These are phyloP conservation scores for Xylaria cubensis DNA, from an alignment of 495 filamentous ascomycete species.

Conservation along the genomic window DNA sequence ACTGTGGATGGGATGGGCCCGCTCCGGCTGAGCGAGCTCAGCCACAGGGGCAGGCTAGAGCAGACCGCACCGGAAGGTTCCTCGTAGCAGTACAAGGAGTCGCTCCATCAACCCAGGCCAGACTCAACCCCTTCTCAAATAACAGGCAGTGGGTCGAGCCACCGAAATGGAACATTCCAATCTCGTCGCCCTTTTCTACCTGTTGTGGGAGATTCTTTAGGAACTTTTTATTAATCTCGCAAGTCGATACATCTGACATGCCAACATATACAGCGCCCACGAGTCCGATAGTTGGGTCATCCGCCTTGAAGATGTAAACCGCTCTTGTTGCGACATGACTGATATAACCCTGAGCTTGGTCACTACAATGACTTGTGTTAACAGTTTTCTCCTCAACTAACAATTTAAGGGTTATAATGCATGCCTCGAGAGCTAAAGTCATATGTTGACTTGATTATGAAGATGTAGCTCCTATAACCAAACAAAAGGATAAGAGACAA, in stretches of 20 bases:
- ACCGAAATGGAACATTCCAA: constrained; percentile 69
- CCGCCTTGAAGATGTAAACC: constrained; percentile 62
- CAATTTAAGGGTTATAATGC: constrained; percentile 12
- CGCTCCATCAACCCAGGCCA: constrained; percentile 21
- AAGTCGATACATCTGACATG: constrained; percentile 66
- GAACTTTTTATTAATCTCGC: constrained; percentile 58
- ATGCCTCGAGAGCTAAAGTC: constrained; percentile 15
- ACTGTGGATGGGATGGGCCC: too few relatives aligned
- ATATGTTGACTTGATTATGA: constrained; percentile 12
- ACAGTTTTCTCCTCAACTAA: constrained; percentile 12
- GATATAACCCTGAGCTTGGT: constrained; percentile 55
- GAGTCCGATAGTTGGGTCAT: constrained; percentile 59
- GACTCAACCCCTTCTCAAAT: constrained; percentile 41
- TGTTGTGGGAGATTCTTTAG: constrained; percentile 44
- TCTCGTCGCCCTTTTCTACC: constrained; percentile 62
- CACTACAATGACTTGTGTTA: constrained; percentile 14
- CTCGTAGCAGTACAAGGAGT: not conserved
- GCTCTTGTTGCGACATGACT: constrained; percentile 56
- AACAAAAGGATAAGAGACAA: constrained; percentile 15
- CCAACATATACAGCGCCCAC: constrained; percentile 62
- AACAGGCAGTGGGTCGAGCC: constrained; percentile 64
- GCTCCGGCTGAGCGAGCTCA: too few relatives aligned
- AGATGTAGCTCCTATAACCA: constrained; percentile 8
- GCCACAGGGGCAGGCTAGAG: constrained; percentile 2
- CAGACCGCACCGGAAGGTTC: constrained; percentile 12